phyloP scores from a whole-genome alignment of 805 yeast species.

The Candida dendrica region DNA sequence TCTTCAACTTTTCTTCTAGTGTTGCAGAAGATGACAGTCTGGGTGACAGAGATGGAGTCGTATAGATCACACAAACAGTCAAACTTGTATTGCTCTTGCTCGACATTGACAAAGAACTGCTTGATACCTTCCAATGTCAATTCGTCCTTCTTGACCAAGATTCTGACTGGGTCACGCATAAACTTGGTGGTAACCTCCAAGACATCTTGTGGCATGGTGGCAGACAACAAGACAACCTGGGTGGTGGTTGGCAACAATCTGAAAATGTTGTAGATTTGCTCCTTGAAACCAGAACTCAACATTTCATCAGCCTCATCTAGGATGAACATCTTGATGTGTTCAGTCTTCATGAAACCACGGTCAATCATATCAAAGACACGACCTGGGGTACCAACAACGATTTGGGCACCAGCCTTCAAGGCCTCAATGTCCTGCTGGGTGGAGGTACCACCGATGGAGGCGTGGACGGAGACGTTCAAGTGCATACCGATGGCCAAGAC shows the following conservation, averaged over 20 bases:
- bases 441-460: conserved; percentile 95
- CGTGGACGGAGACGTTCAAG: conserved; percentile 89
- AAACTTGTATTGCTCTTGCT: conserved; percentile 89
- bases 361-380: conserved; percentile 92
- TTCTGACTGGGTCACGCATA: conserved; percentile 86
- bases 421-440: conserved; percentile 91
- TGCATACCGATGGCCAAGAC: conserved; percentile 94
- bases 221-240: conserved; percentile 85
- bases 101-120: conserved; percentile 97
- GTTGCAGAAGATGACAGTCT: conserved; percentile 94
- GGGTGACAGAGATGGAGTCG: conserved; percentile 91
- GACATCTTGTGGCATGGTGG: conserved; percentile 94
- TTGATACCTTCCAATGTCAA: conserved; percentile 93
- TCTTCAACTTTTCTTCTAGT: conserved; percentile 95
- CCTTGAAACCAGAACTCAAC: conserved; percentile 84
- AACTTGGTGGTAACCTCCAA: conserved; percentile 89
- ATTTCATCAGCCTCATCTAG: conserved; percentile 99
- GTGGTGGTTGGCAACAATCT: conserved; percentile 69
- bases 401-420: conserved; percentile 87
- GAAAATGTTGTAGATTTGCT: conserved; percentile 80
- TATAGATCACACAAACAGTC: conserved; percentile 94
- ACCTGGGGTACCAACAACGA: conserved; percentile 96
- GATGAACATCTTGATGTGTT: conserved; percentile 79
- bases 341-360: conserved; percentile 78
- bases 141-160: conserved; percentile 98